phyloP scores from a whole-genome alignment of 2,329 filamentous ascomycete species.

The Fusarium scirpi region DNA sequence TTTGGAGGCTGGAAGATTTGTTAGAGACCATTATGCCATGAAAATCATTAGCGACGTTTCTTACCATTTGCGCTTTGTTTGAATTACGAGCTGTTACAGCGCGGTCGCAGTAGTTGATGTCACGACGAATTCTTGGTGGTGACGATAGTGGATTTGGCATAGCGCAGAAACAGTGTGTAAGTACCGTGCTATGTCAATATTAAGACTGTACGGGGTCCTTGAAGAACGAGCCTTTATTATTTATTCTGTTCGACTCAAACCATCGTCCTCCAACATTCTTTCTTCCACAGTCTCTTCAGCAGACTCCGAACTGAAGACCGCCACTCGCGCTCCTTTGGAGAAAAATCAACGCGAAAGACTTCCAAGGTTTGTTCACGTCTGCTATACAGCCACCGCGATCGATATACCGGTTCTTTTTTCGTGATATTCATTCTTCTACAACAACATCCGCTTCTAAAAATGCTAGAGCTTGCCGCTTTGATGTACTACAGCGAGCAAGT shows the following conservation, averaged over 20 bases:
- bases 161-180: slow-evolving; percentile 20
- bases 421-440: slow-evolving; percentile 7
- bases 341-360: slow-evolving; percentile 28
- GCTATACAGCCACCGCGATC: neutral
- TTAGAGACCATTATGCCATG: neutral
- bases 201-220: slow-evolving; percentile 37
- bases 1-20: slow-evolving; percentile 61
- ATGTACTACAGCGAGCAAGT: slow-evolving; percentile 69
- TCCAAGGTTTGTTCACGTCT: slow-evolving; percentile 37
- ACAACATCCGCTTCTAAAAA: slow-evolving; percentile 64
- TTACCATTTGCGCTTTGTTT: slow-evolving; percentile 35
- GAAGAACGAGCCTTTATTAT: slow-evolving; percentile 15
- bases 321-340: slow-evolving; percentile 14
- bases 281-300: slow-evolving; percentile 2
- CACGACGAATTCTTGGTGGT: slow-evolving; percentile 27
- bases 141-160: slow-evolving; percentile 20
- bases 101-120: slow-evolving; percentile 38
- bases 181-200: accelerated
- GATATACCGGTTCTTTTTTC: neutral
- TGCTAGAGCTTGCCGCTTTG: slow-evolving; percentile 75
- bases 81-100: slow-evolving; percentile 5
- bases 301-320: neutral
- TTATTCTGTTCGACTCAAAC: slow-evolving; percentile 12
- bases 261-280: neutral
- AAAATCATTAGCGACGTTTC: accelerated